Conservation (phyloP, 441 rosid genomes). For the Adansonia grandidieri region DNA sequence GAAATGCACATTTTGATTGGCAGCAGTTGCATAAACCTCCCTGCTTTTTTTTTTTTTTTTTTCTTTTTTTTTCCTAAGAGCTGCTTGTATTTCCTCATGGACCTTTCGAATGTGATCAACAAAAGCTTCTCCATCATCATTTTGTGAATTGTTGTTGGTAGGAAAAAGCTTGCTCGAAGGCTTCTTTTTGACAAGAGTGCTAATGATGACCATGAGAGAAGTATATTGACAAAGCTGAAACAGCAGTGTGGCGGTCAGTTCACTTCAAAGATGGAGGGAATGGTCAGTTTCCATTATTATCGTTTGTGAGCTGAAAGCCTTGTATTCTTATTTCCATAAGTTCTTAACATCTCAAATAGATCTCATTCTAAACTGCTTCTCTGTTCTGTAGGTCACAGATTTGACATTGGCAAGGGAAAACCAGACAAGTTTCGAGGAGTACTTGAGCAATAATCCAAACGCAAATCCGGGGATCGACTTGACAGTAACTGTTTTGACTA, state of each 20-base stretch:
- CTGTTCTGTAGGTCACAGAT: conserved; percentile 49
- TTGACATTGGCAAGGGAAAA: conserved; percentile 61
- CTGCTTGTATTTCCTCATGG: too few species aligned
- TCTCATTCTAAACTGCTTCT: background rate
- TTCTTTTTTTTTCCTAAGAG: too few species aligned
- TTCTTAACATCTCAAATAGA: background rate
- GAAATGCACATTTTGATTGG: too few species aligned
- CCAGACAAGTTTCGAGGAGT: conserved; percentile 50
- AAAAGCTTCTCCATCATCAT: too few species aligned
- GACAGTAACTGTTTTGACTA: conserved; percentile 57
- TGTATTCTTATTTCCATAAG: background rate
- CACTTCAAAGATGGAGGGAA: conserved; percentile 64
- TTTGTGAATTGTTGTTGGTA: conserved; percentile 28
- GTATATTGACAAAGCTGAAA: conserved; percentile 53
- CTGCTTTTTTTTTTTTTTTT: too few species aligned
- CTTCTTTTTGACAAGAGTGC: conserved; percentile 58
- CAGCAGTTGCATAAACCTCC: too few species aligned
- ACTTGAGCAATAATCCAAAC: conserved; percentile 40
- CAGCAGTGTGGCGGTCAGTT: conserved; percentile 57
- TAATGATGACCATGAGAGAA: conserved; percentile 59
- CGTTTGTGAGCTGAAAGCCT: background rate
- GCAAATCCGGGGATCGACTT: conserved; percentile 57
- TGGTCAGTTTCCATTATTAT: conserved; percentile 41
- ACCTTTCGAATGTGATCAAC: too few species aligned
- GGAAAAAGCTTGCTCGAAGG: conserved; percentile 56